A percentile compares a stretch with the other conserved stretches of the same genome.
Evolutionary conservation across 345 rosid species (phyloP).

Genomic region (Arabidopsis arenosa): DNA sequence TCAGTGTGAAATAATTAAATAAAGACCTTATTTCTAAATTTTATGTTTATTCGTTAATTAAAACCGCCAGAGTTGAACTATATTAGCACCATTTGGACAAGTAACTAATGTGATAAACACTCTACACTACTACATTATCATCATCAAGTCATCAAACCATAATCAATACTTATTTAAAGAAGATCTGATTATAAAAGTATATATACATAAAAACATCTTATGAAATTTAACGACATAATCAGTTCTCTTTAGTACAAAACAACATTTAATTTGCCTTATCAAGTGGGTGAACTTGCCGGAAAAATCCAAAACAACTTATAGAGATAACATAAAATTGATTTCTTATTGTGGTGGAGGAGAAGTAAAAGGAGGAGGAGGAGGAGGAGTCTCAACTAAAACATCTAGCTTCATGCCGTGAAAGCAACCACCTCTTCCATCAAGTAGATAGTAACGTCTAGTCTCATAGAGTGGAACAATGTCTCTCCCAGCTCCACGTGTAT

Average conservation of each 20-base stretch:
- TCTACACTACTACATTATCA: too few species aligned
- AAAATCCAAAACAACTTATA: background rate
- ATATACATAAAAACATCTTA: too few species aligned
- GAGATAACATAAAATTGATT: background rate
- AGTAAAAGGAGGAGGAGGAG: background rate
- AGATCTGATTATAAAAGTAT: too few species aligned
- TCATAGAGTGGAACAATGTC: constrained; percentile 82
- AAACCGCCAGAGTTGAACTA: background rate
- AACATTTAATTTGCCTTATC: background rate
- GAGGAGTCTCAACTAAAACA: background rate
- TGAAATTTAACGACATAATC: background rate
- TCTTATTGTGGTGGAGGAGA: background rate
- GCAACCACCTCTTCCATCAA: constrained; percentile 90
- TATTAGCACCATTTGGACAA: background rate
- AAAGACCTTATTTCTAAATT: background rate
- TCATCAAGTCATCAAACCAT: background rate
- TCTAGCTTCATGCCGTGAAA: constrained; percentile 71
- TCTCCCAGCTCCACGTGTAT: constrained; percentile 89
- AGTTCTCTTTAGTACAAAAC: background rate
- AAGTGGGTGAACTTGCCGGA: background rate
- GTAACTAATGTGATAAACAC: background rate
- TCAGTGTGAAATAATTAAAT: constrained; percentile 4
- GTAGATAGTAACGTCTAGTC: constrained; percentile 68
- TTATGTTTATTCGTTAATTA: background rate
- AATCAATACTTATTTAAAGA: too few species aligned